phyloP scores from a whole-genome alignment of 306 rosid genomes.

The Acacia melanoxylon region DNA sequence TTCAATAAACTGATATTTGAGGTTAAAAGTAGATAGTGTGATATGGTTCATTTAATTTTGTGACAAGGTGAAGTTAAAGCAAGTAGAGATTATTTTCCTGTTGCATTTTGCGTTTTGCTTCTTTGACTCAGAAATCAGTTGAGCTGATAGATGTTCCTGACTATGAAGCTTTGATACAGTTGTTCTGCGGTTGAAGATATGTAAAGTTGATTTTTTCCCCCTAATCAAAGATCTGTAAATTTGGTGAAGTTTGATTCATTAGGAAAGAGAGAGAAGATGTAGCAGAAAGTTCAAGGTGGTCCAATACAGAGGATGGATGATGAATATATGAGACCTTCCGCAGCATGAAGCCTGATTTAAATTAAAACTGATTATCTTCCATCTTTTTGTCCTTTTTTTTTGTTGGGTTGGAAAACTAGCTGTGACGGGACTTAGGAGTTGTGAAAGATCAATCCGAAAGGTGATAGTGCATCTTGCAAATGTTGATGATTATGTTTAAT shows the following conservation, averaged over 20 bases:
- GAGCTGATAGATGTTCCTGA: not conserved
- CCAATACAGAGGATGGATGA: not conserved
- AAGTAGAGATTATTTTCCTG: not conserved
- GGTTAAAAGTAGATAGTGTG: not conserved
- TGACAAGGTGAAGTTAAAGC: constrained; percentile 2
- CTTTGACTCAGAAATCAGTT: not conserved
- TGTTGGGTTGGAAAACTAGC: not conserved
- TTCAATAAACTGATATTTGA: not conserved
- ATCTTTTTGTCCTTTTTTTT: not conserved
- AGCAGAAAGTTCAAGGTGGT: not conserved
- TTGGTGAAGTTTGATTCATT: not conserved
- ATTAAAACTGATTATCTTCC: not conserved
- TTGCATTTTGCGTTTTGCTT: not conserved
- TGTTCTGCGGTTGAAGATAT: not conserved
- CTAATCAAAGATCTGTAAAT: not conserved
- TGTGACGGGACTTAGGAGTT: not conserved
- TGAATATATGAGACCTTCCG: not conserved
- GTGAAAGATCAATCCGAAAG: not conserved
- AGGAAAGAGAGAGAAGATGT: not conserved
- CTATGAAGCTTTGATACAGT: not conserved
- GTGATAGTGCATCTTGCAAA: not conserved
- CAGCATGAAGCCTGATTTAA: not conserved
- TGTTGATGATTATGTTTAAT: not conserved
- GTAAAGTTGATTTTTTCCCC: too few relatives aligned
- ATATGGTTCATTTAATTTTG: constrained; percentile 1